phyloP scores from a whole-genome alignment of 495 filamentous ascomycete species.

The Tuber magnatum region DNA sequence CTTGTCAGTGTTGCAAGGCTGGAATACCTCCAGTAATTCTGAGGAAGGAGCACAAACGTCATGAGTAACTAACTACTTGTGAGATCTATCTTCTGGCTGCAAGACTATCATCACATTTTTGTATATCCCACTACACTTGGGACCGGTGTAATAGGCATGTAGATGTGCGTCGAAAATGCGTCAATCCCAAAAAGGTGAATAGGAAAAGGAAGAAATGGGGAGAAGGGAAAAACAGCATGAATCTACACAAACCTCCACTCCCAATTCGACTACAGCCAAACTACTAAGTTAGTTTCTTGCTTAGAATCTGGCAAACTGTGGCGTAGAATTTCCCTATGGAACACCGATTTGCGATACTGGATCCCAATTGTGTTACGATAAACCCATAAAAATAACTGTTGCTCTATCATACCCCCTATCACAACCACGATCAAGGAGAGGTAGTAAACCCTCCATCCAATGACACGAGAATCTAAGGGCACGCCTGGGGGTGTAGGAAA shows the following conservation, averaged over 20 bases:
- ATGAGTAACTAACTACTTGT: not conserved
- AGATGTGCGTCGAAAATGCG: not conserved
- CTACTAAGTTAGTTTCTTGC: not conserved
- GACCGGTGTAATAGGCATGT: not conserved
- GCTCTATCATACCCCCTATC: not conserved
- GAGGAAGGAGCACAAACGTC: not conserved
- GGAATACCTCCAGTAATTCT: not conserved
- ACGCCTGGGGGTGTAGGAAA: not conserved
- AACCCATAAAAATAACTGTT: not conserved
- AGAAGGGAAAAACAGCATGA: not conserved
- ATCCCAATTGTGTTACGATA: not conserved
- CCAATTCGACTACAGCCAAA: not conserved
- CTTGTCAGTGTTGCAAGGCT: not conserved
- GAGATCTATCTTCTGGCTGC: not conserved
- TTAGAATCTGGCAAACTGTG: not conserved
- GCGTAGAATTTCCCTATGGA: not conserved
- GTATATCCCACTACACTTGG: not conserved
- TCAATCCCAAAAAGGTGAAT: not conserved
- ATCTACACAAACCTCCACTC: not conserved
- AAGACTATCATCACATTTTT: not conserved
- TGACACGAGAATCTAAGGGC: not conserved
- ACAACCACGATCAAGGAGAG: not conserved
- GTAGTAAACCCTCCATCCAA: not conserved
- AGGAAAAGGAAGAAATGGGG: not conserved
- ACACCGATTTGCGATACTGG: not conserved